Conservation (phyloP, 495 filamentous ascomycete genomes). For the Hypoxylon fuscum region DNA sequence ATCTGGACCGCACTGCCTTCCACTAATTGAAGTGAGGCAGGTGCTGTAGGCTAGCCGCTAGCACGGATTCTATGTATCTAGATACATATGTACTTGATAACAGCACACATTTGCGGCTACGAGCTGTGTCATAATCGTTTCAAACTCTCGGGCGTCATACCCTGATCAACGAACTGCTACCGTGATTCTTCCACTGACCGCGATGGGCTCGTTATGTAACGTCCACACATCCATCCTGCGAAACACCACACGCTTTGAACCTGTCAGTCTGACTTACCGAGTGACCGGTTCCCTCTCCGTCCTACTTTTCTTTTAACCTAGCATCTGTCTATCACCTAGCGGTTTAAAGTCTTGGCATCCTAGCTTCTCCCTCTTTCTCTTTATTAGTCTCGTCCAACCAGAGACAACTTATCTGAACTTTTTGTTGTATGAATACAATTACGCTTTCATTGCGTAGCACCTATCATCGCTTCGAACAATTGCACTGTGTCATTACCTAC, state of each 20-base stretch:
- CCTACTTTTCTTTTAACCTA: background rate
- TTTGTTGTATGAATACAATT: background rate
- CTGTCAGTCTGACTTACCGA: slow-evolving; percentile 8
- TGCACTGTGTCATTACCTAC: too few relatives aligned
- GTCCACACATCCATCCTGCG: slow-evolving; percentile 3
- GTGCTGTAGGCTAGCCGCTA: too few relatives aligned
- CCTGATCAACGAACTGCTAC: slow-evolving; percentile 21
- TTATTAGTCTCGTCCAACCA: background rate
- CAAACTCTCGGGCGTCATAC: slow-evolving; percentile 26
- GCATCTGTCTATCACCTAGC: background rate
- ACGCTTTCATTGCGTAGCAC: background rate
- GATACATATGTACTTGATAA: slow-evolving; percentile 11
- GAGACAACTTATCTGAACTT: background rate
- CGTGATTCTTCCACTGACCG: background rate
- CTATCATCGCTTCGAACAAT: background rate
- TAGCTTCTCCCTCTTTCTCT: background rate
- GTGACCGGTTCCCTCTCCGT: slow-evolving; percentile 14
- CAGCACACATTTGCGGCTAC: background rate
- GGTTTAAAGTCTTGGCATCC: slow-evolving; percentile 26
- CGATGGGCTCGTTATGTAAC: slow-evolving; percentile 2
- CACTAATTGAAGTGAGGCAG: too few relatives aligned
- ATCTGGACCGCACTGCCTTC: background rate
- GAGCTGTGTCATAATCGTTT: slow-evolving; percentile 36
- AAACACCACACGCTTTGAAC: slow-evolving; percentile 29
- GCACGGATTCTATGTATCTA: too few relatives aligned